Conservation (phyloP, 1,284 basidiomycete species). For the Sanghuangporus weigelae region DNA sequence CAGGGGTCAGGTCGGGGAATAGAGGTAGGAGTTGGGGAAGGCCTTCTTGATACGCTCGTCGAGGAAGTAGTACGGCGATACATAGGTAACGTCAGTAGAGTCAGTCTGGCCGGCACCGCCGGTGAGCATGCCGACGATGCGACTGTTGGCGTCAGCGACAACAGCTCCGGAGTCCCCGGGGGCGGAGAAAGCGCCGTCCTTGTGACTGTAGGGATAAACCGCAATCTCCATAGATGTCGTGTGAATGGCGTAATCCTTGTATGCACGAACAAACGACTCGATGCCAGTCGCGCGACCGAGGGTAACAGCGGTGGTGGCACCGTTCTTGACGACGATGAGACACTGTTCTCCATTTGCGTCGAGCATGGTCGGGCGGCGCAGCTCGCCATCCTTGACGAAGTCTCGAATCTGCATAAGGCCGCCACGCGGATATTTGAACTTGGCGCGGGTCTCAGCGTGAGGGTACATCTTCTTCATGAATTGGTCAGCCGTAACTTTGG, state of each 20-base stretch:
- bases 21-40: conserved; percentile 3
- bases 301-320: conserved; percentile 29
- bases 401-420: conserved; percentile 15
- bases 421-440: conserved; percentile 20
- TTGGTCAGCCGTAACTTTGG: conserved; percentile 22
- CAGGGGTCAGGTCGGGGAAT: not conserved
- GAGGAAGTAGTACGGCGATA: not conserved
- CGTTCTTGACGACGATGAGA: conserved; percentile 31
- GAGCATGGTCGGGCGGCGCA: conserved; percentile 13
- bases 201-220: conserved; percentile 26
- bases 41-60: not conserved
- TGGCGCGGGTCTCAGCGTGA: conserved; percentile 16
- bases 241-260: conserved; percentile 21
- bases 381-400: conserved; percentile 19
- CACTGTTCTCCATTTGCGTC: conserved; percentile 20
- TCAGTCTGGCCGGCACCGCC: not conserved
- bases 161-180: conserved; percentile 27
- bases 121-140: conserved; percentile 17
- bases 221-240: conserved; percentile 27
- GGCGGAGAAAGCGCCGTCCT: conserved; percentile 30
- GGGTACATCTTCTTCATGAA: conserved; percentile 22
- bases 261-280: conserved; percentile 27
- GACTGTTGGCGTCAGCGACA: conserved; percentile 22
- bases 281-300: conserved; percentile 29
- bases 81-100: conserved; percentile 2